phyloP scores from a whole-genome alignment of 768 basidiomycete species.

The Leccinum subtestaceum region DNA sequence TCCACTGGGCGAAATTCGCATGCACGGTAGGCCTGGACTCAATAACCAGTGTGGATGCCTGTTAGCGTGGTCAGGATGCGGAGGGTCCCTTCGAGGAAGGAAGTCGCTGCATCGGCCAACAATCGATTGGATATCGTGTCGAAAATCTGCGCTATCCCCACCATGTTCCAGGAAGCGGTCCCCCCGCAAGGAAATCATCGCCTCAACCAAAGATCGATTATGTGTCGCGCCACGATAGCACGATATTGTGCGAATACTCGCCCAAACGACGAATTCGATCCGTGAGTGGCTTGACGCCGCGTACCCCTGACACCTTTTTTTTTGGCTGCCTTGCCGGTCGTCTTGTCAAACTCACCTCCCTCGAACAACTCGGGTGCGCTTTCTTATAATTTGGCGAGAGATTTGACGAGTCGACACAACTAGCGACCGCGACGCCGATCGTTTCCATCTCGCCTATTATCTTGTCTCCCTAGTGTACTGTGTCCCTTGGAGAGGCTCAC shows the following conservation, averaged over 20 bases:
- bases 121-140: neutral
- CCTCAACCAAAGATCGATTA: neutral
- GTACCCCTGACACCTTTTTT: constrained; percentile 30
- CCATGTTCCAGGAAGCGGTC: neutral
- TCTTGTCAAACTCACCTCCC: constrained; percentile 54
- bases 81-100: neutral
- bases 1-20: neutral
- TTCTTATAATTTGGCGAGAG: constrained; percentile 44
- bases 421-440: constrained; percentile 28
- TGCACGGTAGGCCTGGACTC: too few species aligned
- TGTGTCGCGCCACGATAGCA: neutral
- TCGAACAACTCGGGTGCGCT: constrained; percentile 50
- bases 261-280: constrained; percentile 21
- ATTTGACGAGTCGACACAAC: neutral
- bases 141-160: neutral
- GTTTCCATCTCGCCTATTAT: constrained; percentile 57
- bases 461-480: constrained; percentile 42
- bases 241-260: neutral
- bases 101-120: neutral
- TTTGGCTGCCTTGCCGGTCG: constrained; percentile 48
- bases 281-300: constrained; percentile 36
- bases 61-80: neutral
- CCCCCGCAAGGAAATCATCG: neutral
- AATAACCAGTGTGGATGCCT: neutral
- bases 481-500: constrained; percentile 32